A percentile compares a stretch with the other conserved stretches of the same genome.
Conservation (phyloP, 345 rosid species). For the Eucalyptus shirleyi region DNA sequence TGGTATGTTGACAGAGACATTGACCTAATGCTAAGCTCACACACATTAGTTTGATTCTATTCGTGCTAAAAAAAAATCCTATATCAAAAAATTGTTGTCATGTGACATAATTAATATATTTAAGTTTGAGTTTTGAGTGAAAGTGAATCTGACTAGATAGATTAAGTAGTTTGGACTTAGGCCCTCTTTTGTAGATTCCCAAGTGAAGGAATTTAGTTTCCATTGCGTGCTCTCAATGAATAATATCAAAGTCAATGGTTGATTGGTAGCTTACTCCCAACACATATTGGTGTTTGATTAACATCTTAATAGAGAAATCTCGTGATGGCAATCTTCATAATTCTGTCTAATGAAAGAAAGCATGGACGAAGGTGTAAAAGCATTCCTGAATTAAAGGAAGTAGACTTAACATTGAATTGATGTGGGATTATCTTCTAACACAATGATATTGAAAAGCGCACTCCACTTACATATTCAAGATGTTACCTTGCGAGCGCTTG, state of each 20-base stretch:
- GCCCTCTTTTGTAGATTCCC: neutral
- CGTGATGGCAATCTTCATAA: neutral
- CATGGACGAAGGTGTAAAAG: accelerated
- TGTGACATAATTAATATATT: neutral
- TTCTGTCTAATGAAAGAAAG: neutral
- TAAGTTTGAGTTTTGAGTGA: neutral
- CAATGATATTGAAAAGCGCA: neutral
- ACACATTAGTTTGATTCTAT: accelerated
- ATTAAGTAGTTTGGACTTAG: neutral
- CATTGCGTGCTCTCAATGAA: accelerated
- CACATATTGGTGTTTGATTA: neutral
- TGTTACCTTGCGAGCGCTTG: neutral
- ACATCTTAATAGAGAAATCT: neutral
- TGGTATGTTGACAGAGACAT: neutral
- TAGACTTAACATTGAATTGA: neutral
- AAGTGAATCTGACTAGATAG: accelerated
- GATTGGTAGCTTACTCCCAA: neutral
- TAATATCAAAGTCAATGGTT: neutral
- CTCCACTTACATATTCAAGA: neutral
- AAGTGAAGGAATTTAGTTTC: accelerated
- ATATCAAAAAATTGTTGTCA: neutral
- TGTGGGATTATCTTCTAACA: neutral
- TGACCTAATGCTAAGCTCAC: neutral
- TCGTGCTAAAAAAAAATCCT: neutral
- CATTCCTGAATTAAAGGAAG: neutral